Percentiles rank a stretch among this genome's conserved stretches.
Conservation (phyloP, 768 basidiomycete genomes). For the Psilocybe azurescens region DNA sequence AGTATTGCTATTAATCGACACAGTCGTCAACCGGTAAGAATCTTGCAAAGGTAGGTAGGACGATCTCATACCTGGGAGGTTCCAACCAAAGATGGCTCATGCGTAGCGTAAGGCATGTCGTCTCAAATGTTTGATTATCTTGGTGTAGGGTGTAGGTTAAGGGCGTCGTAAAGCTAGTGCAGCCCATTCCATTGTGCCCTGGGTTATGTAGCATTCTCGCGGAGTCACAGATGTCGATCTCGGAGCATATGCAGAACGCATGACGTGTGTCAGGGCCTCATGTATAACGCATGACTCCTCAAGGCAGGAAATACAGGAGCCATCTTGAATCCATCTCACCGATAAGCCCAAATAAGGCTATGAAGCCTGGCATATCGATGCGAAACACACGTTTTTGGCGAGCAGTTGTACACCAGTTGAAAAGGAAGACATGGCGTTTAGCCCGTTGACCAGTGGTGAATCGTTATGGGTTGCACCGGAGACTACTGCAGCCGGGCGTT, state of each 20-base stretch:
- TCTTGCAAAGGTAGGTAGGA: background rate
- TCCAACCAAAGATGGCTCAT: constrained; percentile 26
- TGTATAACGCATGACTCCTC: constrained; percentile 33
- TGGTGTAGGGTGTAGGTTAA: background rate
- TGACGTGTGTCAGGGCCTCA: constrained; percentile 27
- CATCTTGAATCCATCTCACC: constrained; percentile 11
- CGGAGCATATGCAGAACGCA: constrained; percentile 8
- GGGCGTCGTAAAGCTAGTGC: background rate
- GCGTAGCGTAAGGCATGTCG: constrained; percentile 30
- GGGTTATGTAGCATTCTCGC: constrained; percentile 19
- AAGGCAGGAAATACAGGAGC: constrained; percentile 19
- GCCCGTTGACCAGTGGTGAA: background rate
- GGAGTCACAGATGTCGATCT: constrained; percentile 17
- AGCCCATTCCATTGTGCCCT: constrained; percentile 5
- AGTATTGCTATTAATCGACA: constrained; percentile 19
- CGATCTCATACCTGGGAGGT: constrained; percentile 20
- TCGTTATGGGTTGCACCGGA: background rate
- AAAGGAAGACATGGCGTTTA: background rate
- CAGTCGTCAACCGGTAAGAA: background rate
- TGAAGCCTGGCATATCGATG: background rate
- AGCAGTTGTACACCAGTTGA: background rate
- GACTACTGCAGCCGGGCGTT: background rate
- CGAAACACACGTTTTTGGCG: constrained; percentile 8
- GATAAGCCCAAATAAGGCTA: constrained; percentile 14
- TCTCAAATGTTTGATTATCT: background rate